Percentiles rank a stretch among this genome's conserved stretches.
Conservation (phyloP, 257 asterid species). For the Fraxinus quadrangulata region DNA sequence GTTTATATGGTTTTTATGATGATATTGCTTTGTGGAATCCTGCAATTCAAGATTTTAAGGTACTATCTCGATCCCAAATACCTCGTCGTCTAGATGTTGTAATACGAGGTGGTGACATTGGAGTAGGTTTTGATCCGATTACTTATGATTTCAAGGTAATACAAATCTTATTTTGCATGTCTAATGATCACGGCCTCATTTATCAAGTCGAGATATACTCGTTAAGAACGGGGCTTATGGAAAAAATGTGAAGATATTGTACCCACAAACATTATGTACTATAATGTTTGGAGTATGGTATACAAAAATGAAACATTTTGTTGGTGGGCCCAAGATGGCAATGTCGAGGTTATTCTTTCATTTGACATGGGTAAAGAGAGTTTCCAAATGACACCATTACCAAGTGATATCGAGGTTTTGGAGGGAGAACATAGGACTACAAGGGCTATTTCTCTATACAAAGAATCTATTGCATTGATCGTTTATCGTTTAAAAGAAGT, state of each 20-base stretch:
- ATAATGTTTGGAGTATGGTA: constrained; percentile 59
- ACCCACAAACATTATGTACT: constrained; percentile 50
- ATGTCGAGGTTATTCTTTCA: constrained; percentile 49
- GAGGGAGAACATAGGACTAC: constrained; percentile 49
- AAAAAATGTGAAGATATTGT: constrained; percentile 32
- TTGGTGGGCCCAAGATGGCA: constrained; percentile 66
- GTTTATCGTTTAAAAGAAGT: constrained; percentile 39
- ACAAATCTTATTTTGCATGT: constrained; percentile 46
- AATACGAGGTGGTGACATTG: constrained; percentile 55
- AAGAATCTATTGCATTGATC: constrained; percentile 47
- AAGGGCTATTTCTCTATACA: constrained; percentile 46
- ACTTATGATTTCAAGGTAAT: constrained; percentile 47
- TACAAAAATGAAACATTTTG: constrained; percentile 48
- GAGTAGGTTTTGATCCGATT: constrained; percentile 46
- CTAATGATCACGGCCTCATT: constrained; percentile 20
- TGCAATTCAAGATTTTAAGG: constrained; percentile 39
- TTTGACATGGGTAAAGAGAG: constrained; percentile 38
- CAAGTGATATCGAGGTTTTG: constrained; percentile 35
- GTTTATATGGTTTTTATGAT: constrained; percentile 56
- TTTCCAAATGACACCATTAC: constrained; percentile 46
- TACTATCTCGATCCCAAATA: constrained; percentile 34
- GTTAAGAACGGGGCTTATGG: constrained; percentile 39
- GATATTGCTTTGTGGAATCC: constrained; percentile 62
- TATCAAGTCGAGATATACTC: constrained; percentile 58
- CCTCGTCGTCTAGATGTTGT: constrained; percentile 34